Evolutionary conservation across 2,329 filamentous ascomycete species (phyloP), one percentile per base, ranked within the genome.

Genomic region (Ilyonectria destructans): DNA sequence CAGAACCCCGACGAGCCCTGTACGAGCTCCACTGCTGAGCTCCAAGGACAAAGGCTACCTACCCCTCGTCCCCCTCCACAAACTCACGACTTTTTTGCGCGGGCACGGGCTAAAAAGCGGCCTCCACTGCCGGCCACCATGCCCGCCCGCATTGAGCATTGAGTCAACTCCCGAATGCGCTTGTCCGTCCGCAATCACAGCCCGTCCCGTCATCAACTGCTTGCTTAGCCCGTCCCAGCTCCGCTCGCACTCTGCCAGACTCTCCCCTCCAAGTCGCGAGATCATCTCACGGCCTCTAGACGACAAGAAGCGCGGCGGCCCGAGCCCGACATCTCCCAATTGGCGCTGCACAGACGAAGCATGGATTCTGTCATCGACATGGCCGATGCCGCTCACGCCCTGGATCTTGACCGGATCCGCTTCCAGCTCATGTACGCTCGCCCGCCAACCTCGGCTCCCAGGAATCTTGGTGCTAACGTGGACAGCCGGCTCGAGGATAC

Each of bases 301-400:
- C 56, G 12, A 40, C 35, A 43, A 33, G 58, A 56, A 40, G 58
- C 26, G 21, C 19, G 40, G 19, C 33, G 45, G 40, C n/a, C 21
- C 55, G 10, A 52, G 23, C 17, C 15, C 45, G 37, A n/a, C 26
- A 26, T 31, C 33, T 12, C 58, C 54, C 62, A 66, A 58, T 63
- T 58, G 26, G 40, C 57, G 48, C 45, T 68, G 52, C 59, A 29
- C 57, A 58, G 55, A 54, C 57, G 51, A 57, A 57, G 40, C 61
- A 99, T 99, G 96, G 96, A 99, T 80, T 88, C 93, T 19, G 90
- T 94, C 55, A 94, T 98, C 77, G 95, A 98, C 80, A 90, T 97
- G 69, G 93, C 91, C 45, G 93, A 98, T 82, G 89, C 91, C 78
- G 90, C 90, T 73, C 93, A 94, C 85, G 95, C 96, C 17, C 86